These are phyloP conservation scores for Flaveria linearis DNA, from an alignment of 129 eudicot genomes.

Conservation along the genomic window DNA sequence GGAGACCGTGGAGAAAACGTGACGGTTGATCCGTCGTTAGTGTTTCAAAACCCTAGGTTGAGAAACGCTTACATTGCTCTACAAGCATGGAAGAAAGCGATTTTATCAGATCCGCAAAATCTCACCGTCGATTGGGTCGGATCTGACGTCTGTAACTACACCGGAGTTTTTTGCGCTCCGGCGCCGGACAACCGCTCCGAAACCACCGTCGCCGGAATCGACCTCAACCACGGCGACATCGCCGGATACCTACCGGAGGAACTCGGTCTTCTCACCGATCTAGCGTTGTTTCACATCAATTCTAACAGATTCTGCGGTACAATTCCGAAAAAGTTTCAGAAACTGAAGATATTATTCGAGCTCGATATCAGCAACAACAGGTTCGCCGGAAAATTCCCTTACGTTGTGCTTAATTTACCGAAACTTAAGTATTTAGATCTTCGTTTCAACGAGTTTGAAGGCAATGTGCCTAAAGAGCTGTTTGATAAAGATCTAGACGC, in stretches of 20 bases:
- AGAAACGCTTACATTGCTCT: conserved; percentile 84
- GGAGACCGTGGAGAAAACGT: conserved; percentile 87
- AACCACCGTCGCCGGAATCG: conserved; percentile 73
- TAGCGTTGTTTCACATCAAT: conserved; percentile 75
- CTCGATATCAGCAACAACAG: conserved; percentile 91
- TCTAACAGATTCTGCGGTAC: conserved; percentile 85
- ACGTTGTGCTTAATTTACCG: conserved; percentile 64
- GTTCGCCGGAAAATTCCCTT: conserved; percentile 88
- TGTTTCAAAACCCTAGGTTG: conserved; percentile 58
- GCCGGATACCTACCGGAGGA: conserved; percentile 91
- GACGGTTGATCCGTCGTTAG: conserved; percentile 57
- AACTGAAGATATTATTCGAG: conserved; percentile 61
- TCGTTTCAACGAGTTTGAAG: conserved; percentile 89
- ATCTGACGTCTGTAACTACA: conserved; percentile 68
- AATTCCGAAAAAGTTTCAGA: conserved; percentile 59
- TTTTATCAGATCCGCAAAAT: conserved; percentile 80
- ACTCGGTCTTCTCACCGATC: conserved; percentile 70
- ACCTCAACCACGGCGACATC: conserved; percentile 91
- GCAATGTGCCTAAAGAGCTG: conserved; percentile 65
- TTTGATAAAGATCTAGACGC: conserved; percentile 83
- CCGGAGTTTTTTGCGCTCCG: conserved; percentile 74
- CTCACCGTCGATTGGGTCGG: conserved; percentile 75
- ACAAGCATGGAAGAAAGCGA: conserved; percentile 92
- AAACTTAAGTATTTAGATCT: conserved; percentile 65
- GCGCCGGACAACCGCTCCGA: conserved; percentile 46